Percentiles rank a stretch among this genome's conserved stretches.
Conservation (phyloP, 495 filamentous ascomycete genomes). For the Podospora tetraspora region DNA sequence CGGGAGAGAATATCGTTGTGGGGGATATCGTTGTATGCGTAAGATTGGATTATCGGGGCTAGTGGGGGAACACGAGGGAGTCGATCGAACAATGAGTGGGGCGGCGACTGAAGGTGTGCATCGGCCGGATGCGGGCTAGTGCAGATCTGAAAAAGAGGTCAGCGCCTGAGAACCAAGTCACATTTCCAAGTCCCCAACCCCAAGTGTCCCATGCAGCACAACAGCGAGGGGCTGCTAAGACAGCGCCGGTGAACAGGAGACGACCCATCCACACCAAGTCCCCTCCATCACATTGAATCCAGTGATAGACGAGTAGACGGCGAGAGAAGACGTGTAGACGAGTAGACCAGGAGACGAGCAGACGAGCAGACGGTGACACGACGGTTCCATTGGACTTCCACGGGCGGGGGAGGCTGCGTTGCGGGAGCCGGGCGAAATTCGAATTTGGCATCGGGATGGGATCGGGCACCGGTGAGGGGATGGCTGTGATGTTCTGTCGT, state of each 20-base stretch:
- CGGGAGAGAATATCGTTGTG: neutral
- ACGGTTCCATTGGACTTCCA: neutral
- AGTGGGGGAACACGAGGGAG: neutral
- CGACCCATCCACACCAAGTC: neutral
- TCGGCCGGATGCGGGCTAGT: constrained; percentile 7
- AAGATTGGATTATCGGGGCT: neutral
- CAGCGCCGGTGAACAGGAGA: neutral
- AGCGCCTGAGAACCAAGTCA: constrained; percentile 7
- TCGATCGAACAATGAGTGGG: neutral
- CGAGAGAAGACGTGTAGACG: neutral
- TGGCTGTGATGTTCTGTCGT: neutral
- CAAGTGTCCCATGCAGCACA: neutral
- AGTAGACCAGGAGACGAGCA: neutral
- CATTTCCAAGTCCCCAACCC: constrained; percentile 1
- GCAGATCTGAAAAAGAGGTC: constrained; percentile 13
- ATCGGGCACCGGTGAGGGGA: neutral
- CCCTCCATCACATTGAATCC: neutral
- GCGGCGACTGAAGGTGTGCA: neutral
- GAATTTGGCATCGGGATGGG: neutral
- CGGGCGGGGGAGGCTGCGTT: neutral
- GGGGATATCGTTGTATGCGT: neutral
- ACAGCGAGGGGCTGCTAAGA: neutral
- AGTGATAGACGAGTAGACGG: neutral
- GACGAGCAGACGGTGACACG: neutral
- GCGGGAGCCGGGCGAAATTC: neutral